phyloP scores from a whole-genome alignment of 176 grass and related monocot genomes.

The Luzula sylvatica region DNA sequence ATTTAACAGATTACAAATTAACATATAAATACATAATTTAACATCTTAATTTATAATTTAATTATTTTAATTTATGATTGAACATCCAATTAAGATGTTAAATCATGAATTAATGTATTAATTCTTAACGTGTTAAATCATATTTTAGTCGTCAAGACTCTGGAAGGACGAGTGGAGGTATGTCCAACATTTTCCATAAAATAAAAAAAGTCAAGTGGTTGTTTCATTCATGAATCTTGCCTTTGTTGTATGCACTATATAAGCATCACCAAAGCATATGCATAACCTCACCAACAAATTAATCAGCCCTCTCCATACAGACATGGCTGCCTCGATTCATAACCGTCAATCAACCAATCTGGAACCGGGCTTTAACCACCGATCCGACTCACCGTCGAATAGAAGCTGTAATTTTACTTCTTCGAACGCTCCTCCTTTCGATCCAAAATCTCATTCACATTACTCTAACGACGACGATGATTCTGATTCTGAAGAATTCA shows the following conservation, averaged over 20 bases:
- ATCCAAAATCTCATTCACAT: not conserved
- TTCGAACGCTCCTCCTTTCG: not conserved
- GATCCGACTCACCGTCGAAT: slow-evolving; percentile 29
- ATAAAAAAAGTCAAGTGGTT: slow-evolving; percentile 14
- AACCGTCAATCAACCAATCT: slow-evolving; percentile 13
- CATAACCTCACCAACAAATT: not conserved
- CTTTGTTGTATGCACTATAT: not conserved
- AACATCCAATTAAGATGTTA: no score
- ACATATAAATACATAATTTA: no score
- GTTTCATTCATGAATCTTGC: not conserved
- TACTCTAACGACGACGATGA: slow-evolving; percentile 11
- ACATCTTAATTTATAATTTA: no score
- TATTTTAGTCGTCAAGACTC: no score
- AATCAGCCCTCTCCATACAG: slow-evolving; percentile 5
- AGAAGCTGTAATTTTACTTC: slow-evolving; percentile 36
- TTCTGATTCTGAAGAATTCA: slow-evolving; percentile 4
- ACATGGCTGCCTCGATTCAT: slow-evolving; percentile 47
- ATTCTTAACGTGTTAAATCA: no score
- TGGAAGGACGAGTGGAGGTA: no score
- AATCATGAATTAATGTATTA: no score
- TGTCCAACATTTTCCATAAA: no score
- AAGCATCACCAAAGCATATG: not conserved
- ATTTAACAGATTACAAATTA: no score
- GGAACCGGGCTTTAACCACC: not conserved
- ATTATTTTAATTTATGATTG: no score